Conservation (phyloP, 257 asterid genomes). For the Scutellaria barbata region DNA sequence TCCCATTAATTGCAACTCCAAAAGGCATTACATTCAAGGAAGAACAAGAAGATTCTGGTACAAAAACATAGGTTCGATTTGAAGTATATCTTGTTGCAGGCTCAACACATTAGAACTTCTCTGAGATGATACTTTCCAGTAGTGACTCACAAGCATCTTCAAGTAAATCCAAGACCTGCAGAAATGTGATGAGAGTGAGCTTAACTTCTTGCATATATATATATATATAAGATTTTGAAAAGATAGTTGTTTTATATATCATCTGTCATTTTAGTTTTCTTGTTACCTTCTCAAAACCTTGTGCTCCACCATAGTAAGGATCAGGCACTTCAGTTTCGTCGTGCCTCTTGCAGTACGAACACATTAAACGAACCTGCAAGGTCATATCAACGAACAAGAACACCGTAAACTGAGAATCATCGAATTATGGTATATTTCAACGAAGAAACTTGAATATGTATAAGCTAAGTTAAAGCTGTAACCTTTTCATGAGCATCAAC, state of each 20-base stretch:
- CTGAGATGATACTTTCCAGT: slow-evolving; percentile 32
- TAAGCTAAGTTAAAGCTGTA: neutral
- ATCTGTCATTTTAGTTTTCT: too few species aligned
- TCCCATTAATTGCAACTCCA: neutral
- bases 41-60: too few species aligned
- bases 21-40: neutral
- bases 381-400: neutral
- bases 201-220: too few species aligned
- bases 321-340: slow-evolving; percentile 80
- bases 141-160: slow-evolving; percentile 90
- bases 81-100: too few species aligned
- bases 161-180: slow-evolving; percentile 86
- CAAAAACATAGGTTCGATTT: too few species aligned
- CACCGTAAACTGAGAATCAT: too few species aligned
- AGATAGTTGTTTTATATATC: too few species aligned
- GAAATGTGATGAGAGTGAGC: neutral
- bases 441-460: too few species aligned
- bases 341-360: slow-evolving; percentile 79
- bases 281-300: slow-evolving; percentile 89
- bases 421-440: too few species aligned
- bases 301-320: slow-evolving; percentile 87
- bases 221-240: too few species aligned
- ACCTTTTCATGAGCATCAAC: slow-evolving; percentile 70
- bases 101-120: neutral
- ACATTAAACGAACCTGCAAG: slow-evolving; percentile 66